These are phyloP conservation scores for Clathrus columnatus DNA, from an alignment of 768 basidiomycete species.

Conservation along the genomic window DNA sequence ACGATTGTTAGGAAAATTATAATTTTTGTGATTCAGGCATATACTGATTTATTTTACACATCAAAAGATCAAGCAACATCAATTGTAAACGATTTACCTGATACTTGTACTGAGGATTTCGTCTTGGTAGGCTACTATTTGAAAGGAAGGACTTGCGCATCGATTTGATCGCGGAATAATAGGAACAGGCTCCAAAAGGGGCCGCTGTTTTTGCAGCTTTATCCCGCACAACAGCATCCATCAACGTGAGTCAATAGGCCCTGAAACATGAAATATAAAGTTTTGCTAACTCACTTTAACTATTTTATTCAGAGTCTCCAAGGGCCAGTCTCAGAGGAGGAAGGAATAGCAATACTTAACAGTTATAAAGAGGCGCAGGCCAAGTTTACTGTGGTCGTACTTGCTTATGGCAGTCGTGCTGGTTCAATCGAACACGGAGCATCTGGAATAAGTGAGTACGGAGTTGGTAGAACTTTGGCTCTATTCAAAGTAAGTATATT, in stretches of 20 bases:
- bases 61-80: not conserved
- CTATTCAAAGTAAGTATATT: too few species aligned
- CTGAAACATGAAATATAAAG: too few species aligned
- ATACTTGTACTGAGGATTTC: not conserved
- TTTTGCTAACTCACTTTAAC: not conserved
- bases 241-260: not conserved
- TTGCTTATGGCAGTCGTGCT: not conserved
- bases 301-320: not conserved
- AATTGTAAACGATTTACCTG: not conserved
- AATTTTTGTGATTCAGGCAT: not conserved
- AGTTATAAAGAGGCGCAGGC: not conserved
- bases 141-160: not conserved
- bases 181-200: not conserved
- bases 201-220: not conserved
- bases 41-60: not conserved
- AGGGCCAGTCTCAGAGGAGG: not conserved
- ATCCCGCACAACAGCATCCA: not conserved
- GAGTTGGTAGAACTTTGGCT: not conserved
- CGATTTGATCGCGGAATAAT: not conserved
- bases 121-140: not conserved
- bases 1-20: not conserved
- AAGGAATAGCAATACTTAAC: not conserved
- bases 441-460: not conserved
- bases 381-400: not conserved
- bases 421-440: not conserved